A percentile compares a stretch with the other conserved stretches of the same genome.
Conservation (phyloP, 1,284 basidiomycete species). For the Coniophora puteana region DNA sequence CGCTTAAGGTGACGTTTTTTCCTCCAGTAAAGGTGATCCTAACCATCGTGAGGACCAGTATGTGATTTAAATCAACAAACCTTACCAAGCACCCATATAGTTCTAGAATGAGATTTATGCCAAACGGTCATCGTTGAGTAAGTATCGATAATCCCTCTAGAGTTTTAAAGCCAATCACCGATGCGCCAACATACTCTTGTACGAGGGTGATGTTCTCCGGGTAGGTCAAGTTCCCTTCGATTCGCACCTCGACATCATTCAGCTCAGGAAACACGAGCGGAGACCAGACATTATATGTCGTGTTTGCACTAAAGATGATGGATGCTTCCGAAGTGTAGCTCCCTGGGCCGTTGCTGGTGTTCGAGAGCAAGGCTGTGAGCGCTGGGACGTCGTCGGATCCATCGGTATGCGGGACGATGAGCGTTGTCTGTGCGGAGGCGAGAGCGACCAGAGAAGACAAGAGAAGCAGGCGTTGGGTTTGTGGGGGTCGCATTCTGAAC, state of each 20-base stretch:
- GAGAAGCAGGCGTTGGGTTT: too few species aligned
- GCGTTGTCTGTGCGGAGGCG: constrained; percentile 42
- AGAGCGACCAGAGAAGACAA: too few species aligned
- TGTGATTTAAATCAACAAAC: not conserved
- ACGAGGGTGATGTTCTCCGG: constrained; percentile 49
- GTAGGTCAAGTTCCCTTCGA: constrained; percentile 58
- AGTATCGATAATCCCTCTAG: too few species aligned
- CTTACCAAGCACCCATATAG: constrained; percentile 48
- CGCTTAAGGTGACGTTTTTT: constrained; percentile 53
- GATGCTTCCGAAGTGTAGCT: constrained; percentile 42
- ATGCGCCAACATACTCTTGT: constrained; percentile 28
- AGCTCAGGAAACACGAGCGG: constrained; percentile 53
- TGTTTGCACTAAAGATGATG: constrained; percentile 52
- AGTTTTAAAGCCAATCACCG: constrained; percentile 3
- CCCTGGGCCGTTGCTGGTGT: too few species aligned
- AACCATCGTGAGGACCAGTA: not conserved
- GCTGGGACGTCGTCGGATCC: constrained; percentile 51
- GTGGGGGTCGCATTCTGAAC: too few species aligned
- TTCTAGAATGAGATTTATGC: too few species aligned
- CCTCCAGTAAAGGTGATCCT: constrained; percentile 54
- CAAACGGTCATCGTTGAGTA: not conserved
- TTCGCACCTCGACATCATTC: constrained; percentile 51
- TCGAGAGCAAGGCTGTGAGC: constrained; percentile 36
- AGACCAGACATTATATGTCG: constrained; percentile 56
- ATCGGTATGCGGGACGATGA: constrained; percentile 44